Evolutionary conservation across 768 basidiomycete genomes (phyloP).

Genomic region (Daedaleopsis sinensis): DNA sequence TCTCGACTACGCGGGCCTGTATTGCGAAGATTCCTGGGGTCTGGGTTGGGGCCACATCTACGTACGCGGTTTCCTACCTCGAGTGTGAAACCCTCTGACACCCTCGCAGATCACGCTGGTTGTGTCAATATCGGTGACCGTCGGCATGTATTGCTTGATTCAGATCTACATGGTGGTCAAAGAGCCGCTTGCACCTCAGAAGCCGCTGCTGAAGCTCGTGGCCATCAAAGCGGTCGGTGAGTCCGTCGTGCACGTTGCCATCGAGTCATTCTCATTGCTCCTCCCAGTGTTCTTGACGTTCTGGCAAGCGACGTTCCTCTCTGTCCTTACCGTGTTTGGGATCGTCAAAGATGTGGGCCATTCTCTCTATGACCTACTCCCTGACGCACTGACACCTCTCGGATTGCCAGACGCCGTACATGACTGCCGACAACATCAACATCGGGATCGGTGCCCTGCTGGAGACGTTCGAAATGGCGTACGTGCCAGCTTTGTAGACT

Average conservation of each 20-base stretch:
- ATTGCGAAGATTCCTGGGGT: slow-evolving; percentile 74
- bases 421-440: slow-evolving; percentile 75
- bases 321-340: slow-evolving; percentile 56
- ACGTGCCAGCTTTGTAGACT: slow-evolving; percentile 26
- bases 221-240: slow-evolving; percentile 73
- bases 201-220: slow-evolving; percentile 69
- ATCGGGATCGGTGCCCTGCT: slow-evolving; percentile 70
- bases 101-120: slow-evolving; percentile 52
- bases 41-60: slow-evolving; percentile 72
- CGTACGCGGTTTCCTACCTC: slow-evolving; percentile 37
- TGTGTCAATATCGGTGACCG: slow-evolving; percentile 69
- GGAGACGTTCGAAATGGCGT: slow-evolving; percentile 80
- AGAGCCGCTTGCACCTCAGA: slow-evolving; percentile 53
- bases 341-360: slow-evolving; percentile 62
- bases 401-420: slow-evolving; percentile 55
- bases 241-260: slow-evolving; percentile 23
- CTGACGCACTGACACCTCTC: slow-evolving; percentile 1
- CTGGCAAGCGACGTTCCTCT: slow-evolving; percentile 71
- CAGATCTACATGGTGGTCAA: slow-evolving; percentile 69
- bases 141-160: slow-evolving; percentile 79
- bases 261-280: neutral
- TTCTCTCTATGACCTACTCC: neutral
- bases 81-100: neutral
- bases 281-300: slow-evolving; percentile 67
- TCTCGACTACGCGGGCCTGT: slow-evolving; percentile 64